Base-by-base conservation (phyloP, 768 basidiomycete species). In the Boletus bicolor region DNA sequence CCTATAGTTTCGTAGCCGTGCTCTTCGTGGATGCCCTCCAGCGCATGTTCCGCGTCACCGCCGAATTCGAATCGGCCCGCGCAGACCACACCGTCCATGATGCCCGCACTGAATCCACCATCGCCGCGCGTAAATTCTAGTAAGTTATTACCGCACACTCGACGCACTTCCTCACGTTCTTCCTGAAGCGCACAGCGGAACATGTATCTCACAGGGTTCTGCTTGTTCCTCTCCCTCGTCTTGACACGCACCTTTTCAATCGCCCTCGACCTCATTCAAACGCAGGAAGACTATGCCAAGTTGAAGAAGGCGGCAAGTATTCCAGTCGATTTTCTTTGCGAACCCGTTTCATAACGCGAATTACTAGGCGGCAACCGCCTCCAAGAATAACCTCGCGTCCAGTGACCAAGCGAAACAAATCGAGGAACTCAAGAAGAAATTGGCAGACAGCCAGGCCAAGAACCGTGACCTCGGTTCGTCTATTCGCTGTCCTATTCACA, bases 61-160 rank as follows among this genome's bases (percentile, higher is more conserved):
- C 87, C 4, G 90, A 93, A 68, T 68, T 80, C 0, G 88, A 93
- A 36, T 63, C 81, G 19, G 85, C 87, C 12, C 91, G 87, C 64
- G 67, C 76, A 34, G 79, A 79, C 2, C 74, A 72, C 49, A 77
- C 78, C 8, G 66, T 76, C 50, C 80, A 73, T 14, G 80, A 93
- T 66, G 81, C 85, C 14, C 80, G 89, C 44, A 83, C 85, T 1
- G 96, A 98, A 71, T 89, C 90, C n/a, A 91, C 84, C 68, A 79
- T 93, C 62, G 86, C 95, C 0, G 93, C 93, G 28, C 82, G 93
- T 57, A 94, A 94, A 72, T 98, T 98, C 77, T 95, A 95, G 89
- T 93, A 64, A 56, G 84, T 78, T 36, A 6, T 43, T 6, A 4
- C 12, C 2, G 1, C 2, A 1, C 9, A 8, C 17, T 24, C 2